Base-by-base conservation (phyloP, 495 filamentous ascomycete genomes). In the Hyaloscypha finlandica region DNA sequence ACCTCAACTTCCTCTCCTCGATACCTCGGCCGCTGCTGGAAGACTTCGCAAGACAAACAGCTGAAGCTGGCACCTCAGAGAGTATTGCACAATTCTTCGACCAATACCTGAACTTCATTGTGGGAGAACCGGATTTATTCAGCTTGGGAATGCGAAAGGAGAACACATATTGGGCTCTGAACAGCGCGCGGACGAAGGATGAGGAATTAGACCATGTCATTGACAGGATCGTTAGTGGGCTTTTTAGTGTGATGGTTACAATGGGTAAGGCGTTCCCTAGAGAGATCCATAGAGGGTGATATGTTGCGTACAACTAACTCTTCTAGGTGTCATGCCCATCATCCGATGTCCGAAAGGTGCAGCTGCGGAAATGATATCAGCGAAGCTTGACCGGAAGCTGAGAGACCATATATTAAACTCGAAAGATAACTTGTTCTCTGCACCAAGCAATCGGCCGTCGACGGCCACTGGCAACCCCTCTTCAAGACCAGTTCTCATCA, bases 101-200 rank as follows among this genome's bases (percentile, higher is more conserved):
- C 75, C 96, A 99, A 74, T 97, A 98, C 67, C 84, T 99, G 48
- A 99, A 99, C 74, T 99, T 98, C 75, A 91, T 98, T 64, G 94
- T 97, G 56, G 90, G 89, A 19, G 96, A 99, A 77, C 94, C 95
- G 2, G 95, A 98, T 76, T 82, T 98, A 0, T 99, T 99, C 77
- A 97, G 92, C 73, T 80, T 99, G 55, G 92, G 92, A 3, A 87
- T 98, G 79, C 90, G 93, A 66, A 93, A 96, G 74, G 90, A 84
- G 35, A 83, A 85, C 61, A 84, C 92, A 33, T 99, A 98, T 77
- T 94, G 92, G 87, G 92, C 92, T 35, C 83, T 99, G 74, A 99
- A 98, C 79, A 97, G 94, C 76, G 89, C 89, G 11, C 88, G 92
- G 71, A 94, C 93, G 25, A 93, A 88, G 66, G 94, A 98, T 71